Conservation (phyloP, 148 eudicot species). For the Chenopodium album region DNA sequence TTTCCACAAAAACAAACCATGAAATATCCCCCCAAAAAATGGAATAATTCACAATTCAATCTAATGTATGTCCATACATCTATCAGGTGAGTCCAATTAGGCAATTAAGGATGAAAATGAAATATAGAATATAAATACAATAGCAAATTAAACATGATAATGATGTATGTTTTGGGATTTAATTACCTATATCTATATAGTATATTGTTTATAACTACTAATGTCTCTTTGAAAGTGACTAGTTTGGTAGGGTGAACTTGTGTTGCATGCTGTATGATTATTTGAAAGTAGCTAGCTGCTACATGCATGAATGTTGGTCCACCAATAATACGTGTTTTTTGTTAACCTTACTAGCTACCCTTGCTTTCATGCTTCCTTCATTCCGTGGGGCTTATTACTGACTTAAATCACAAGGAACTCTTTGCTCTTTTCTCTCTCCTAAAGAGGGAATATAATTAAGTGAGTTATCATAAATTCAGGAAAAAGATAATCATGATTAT, state of each 20-base stretch:
- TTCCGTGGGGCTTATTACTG: constrained; percentile 9
- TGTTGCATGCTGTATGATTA: constrained; percentile 14
- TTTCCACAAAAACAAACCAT: too few species aligned
- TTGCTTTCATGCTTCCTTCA: not conserved
- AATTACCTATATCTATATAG: not conserved
- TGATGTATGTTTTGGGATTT: not conserved
- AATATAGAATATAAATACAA: not conserved
- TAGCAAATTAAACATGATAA: not conserved
- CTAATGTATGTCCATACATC: not conserved
- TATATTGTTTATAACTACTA: too few species aligned
- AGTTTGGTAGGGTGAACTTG: constrained; percentile 15
- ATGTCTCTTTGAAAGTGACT: constrained; percentile 20
- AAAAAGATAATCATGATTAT: not conserved
- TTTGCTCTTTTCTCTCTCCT: not conserved
- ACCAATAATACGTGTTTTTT: constrained; percentile 6
- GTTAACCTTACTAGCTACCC: too few species aligned
- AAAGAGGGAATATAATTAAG: not conserved
- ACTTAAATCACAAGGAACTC: not conserved
- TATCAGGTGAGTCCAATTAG: not conserved
- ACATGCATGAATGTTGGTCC: not conserved
- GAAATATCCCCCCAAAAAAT: not conserved
- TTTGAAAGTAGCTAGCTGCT: not conserved
- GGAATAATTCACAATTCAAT: not conserved
- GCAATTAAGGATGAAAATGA: not conserved
- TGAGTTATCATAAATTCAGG: not conserved